Percentiles rank a stretch among this genome's conserved stretches.
phyloP scores from a whole-genome alignment of 805 yeast species.

The Hermanozyma aechmeae region DNA sequence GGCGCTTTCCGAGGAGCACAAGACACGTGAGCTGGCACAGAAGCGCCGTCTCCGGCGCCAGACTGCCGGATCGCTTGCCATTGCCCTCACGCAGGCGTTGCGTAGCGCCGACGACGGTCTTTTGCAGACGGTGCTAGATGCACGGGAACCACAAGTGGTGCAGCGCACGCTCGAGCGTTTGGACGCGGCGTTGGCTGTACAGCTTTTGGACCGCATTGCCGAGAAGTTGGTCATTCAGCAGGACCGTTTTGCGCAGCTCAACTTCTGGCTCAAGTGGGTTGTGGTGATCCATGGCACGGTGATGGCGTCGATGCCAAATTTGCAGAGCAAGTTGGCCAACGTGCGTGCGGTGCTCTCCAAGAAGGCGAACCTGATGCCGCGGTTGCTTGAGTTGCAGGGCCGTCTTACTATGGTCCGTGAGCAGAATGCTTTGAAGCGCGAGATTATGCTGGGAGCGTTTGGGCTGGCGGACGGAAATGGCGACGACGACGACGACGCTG shows the following conservation, averaged over 20 bases:
- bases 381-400: constrained; percentile 43
- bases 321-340: constrained; percentile 31
- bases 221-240: constrained; percentile 45
- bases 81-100: constrained; percentile 81
- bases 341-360: constrained; percentile 39
- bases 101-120: constrained; percentile 79
- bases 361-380: constrained; percentile 39
- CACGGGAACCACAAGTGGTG: constrained; percentile 41
- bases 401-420: constrained; percentile 39
- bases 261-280: constrained; percentile 50
- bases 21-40: neutral
- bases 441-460: too few relatives aligned
- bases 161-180: constrained; percentile 41
- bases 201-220: constrained; percentile 41
- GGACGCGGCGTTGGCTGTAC: constrained; percentile 40
- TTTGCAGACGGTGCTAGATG: constrained; percentile 70
- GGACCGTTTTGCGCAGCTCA: constrained; percentile 39
- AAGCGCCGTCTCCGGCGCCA: constrained; percentile 45
- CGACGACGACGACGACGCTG: constrained; percentile 24
- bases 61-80: constrained; percentile 50
- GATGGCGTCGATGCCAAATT: constrained; percentile 36
- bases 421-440: constrained; percentile 31
- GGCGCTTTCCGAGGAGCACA: constrained; percentile 11
- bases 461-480: constrained; percentile 5
- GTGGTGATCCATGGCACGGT: constrained; percentile 47